Base-by-base conservation (phyloP, 1,284 basidiomycete genomes). In the Sporisorium reilianum region DNA sequence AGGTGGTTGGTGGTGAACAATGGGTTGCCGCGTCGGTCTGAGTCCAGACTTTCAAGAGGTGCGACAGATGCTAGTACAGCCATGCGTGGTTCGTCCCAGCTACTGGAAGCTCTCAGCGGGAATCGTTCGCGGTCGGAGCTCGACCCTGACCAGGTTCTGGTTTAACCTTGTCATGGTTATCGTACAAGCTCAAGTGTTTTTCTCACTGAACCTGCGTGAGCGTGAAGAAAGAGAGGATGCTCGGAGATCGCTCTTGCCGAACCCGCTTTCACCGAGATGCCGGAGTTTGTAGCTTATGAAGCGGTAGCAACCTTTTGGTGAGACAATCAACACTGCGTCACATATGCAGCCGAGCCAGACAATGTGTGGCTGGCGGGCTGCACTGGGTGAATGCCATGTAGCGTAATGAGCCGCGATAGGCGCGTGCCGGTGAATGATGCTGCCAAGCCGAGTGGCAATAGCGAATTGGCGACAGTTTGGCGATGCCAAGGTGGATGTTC, bases 201-300 rank as follows among this genome's bases (percentile, higher is more conserved):
- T n/a, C 45, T 4, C 5, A 46, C 45, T 46, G 28, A 28, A 16
- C n/a, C 45, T 18, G 18, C 28, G 28, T 46, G 26, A 46, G 49
- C 22, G 23, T 11, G 18, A 46, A 46, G 1, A 23, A 25, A 7
- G 30, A 34, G 18, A 28, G 30, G 49, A 36, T 40, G 36, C 50
- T 58, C 57, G 57, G 57, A 46, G 57, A 26, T 52, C 42, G 22
- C 38, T 28, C 25, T 46, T 46, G 50, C 50, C 50, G 57, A 22
- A 34, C 14, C 32, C 57, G 49, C 57, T 53, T 40, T 25, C 20
- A 46, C 25, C 32, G 41, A 52, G 50, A 44, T 51, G 22, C 56
- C 56, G 38, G 40, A 16, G 38, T 26, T 10, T 48, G 25, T 12
- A 5, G 9, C 18, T 30, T 48, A 48, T 48, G 46, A 48, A 48